Percentiles rank a stretch among this genome's conserved stretches.
Conservation (phyloP, 2,329 filamentous ascomycete genomes). For the Colletotrichum simmondsii region DNA sequence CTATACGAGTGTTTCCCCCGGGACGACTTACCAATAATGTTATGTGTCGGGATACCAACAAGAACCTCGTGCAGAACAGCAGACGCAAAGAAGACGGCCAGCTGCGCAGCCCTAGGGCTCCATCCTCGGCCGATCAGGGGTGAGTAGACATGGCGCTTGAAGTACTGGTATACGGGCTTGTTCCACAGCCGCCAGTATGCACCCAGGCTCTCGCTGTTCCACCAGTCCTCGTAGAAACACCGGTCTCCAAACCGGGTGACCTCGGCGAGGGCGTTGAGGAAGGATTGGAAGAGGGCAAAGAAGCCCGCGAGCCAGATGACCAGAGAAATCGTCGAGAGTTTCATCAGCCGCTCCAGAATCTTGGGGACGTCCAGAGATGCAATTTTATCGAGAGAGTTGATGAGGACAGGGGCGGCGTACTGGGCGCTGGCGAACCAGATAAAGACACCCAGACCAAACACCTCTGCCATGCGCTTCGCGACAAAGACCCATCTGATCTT, state of each 20-base stretch:
- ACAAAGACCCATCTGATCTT: conserved; percentile 91
- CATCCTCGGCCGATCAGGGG: conserved; percentile 89
- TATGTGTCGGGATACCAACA: conserved; percentile 94
- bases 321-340: conserved; percentile 93
- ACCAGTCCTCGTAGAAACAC: conserved; percentile 98
- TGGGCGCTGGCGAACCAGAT: conserved; percentile 97
- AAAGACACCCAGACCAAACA: conserved; percentile 81
- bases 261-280: conserved; percentile 91
- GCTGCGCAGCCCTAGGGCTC: conserved; percentile 75
- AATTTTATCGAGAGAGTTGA: conserved; percentile 91
- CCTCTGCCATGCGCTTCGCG: conserved; percentile 82
- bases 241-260: conserved; percentile 90
- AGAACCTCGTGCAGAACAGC: conserved; percentile 91
- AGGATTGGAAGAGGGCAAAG: conserved; percentile 94
- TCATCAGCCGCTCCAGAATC: conserved; percentile 90
- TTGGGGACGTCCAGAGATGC: conserved; percentile 81
- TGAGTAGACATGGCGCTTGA: conserved; percentile 92
- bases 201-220: conserved; percentile 89
- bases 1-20: no score
- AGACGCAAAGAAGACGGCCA: conserved; percentile 88
- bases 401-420: conserved; percentile 89
- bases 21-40: conserved; percentile 76
- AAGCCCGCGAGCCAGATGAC: conserved; percentile 98
- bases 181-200: conserved; percentile 98
- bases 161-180: conserved; percentile 96